Base-by-base conservation (phyloP, 768 basidiomycete species). In the Antrodiella citrinella region DNA sequence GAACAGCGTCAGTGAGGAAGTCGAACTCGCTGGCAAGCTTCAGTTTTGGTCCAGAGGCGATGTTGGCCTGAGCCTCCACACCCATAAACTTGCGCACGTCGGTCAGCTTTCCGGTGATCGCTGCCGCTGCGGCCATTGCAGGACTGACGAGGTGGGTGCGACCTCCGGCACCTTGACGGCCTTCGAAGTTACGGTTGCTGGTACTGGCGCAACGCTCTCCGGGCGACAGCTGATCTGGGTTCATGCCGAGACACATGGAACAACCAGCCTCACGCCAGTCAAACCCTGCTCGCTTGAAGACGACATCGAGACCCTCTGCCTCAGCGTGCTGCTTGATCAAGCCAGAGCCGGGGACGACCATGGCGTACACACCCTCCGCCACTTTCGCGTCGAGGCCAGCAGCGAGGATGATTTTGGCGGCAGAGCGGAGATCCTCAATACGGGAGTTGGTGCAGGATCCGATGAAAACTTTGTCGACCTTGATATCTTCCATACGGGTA, bases 241-340 rank as follows among this genome's bases (percentile, higher is more conserved):
- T 83, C 81, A 83, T 83, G 40, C 81, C 81, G 45, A 83, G 65
- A 66, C 81, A 83, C 81, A 83, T 83, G 22, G 81, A 83, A 65
- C 81, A 83, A 26, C 81, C 81, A 13, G 81, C 81, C 65, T 83
- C 81, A 54, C 81, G 68, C 81, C 80, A 82, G 59, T 83, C 81
- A 62, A 81, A 83, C 12, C 81, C 81, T 2, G 81, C 81, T 22
- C 76, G 76, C 63, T 72, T 77, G 72, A 83, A 80, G 62, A 83
- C 69, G 46, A 70, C 70, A 58, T 81, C 78, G 45, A 83, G 71
- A 15, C 81, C 81, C 60, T 83, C 81, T 42, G 75, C 74, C 65
- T 82, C 80, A 2, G 81, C 81, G 58, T 83, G 81, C 59, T 78
- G 72, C 65, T 81, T 82, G 59, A 83, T 70, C 35, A 82, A 69